A percentile compares a stretch with the other conserved stretches of the same genome.
Evolutionary conservation across 768 basidiomycete species (phyloP).

Genomic region (Sarcodon aspratus): DNA sequence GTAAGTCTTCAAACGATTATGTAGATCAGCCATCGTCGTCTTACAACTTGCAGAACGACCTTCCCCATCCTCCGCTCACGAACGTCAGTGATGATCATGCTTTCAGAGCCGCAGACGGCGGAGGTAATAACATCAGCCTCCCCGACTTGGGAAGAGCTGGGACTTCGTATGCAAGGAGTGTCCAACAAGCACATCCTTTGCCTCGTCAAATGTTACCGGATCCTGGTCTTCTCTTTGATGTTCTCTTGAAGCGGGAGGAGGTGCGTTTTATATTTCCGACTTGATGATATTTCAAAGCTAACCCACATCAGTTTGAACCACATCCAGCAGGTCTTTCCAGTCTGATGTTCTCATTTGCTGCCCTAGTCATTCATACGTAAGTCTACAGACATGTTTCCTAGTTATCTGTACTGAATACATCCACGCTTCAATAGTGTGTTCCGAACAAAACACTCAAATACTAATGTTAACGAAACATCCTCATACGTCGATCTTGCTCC

Average conservation of each 20-base stretch:
- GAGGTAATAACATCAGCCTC: conserved; percentile 55
- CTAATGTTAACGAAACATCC: conserved; percentile 72
- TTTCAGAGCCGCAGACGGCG: conserved; percentile 70
- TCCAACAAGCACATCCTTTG: conserved; percentile 56
- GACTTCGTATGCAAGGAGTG: conserved; percentile 74
- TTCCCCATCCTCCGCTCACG: conserved; percentile 69
- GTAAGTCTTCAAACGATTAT: too few species aligned
- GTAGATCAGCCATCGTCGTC: neutral
- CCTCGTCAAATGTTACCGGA: conserved; percentile 66
- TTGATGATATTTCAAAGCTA: neutral
- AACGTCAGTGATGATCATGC: conserved; percentile 49
- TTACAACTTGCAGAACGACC: conserved; percentile 63
- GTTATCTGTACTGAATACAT: neutral
- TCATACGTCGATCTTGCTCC: conserved; percentile 81
- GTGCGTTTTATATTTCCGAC: conserved; percentile 21
- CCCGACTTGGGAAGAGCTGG: conserved; percentile 73
- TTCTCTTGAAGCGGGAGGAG: conserved; percentile 60
- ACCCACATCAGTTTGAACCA: conserved; percentile 39
- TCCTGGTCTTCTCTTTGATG: conserved; percentile 71
- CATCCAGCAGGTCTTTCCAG: conserved; percentile 76
- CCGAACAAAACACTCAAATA: conserved; percentile 61
- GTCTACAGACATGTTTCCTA: conserved; percentile 3
- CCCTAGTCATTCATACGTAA: conserved; percentile 71
- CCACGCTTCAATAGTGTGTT: conserved; percentile 44
- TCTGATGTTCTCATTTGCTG: conserved; percentile 74